Evolutionary conservation across 1,284 basidiomycete species (phyloP).

Genomic region (Ceratobasidium sp.): DNA sequence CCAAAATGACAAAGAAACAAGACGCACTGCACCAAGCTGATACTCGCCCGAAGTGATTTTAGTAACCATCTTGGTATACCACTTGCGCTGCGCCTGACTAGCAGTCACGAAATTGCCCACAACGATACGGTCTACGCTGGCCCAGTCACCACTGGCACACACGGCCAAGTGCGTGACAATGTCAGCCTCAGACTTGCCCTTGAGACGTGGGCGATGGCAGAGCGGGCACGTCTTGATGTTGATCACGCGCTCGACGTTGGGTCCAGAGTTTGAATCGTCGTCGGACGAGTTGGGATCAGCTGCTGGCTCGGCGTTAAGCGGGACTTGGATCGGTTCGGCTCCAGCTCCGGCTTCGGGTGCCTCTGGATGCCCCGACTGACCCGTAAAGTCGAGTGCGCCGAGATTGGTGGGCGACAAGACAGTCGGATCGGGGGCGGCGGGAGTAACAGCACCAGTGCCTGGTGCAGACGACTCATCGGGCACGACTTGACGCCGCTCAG

Average conservation of each 20-base stretch:
- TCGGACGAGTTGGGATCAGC: constrained; percentile 52
- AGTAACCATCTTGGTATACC: constrained; percentile 87
- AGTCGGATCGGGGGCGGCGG: constrained; percentile 1
- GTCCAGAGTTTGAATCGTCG: constrained; percentile 52
- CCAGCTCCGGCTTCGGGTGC: constrained; percentile 50
- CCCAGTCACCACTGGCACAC: constrained; percentile 93
- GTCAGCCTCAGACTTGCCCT: constrained; percentile 87
- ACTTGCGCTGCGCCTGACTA: constrained; percentile 95
- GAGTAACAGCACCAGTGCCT: constrained; percentile 35
- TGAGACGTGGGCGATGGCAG: constrained; percentile 87
- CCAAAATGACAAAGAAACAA: background rate
- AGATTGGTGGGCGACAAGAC: constrained; percentile 40
- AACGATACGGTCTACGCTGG: constrained; percentile 83
- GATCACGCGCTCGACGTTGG: constrained; percentile 85
- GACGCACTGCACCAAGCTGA: constrained; percentile 82
- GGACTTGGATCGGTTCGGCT: constrained; percentile 38
- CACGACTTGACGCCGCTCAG: constrained; percentile 64
- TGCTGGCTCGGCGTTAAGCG: constrained; percentile 56
- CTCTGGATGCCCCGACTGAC: constrained; percentile 47
- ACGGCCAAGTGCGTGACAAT: constrained; percentile 93
- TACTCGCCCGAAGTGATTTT: constrained; percentile 88
- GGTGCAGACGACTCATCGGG: constrained; percentile 37
- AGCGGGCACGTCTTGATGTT: constrained; percentile 94
- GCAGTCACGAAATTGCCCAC: constrained; percentile 97
- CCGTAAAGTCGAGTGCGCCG: constrained; percentile 44